Evolutionary conservation across 805 yeast species (phyloP).

Genomic region (Saccharomycopsis babjevae): DNA sequence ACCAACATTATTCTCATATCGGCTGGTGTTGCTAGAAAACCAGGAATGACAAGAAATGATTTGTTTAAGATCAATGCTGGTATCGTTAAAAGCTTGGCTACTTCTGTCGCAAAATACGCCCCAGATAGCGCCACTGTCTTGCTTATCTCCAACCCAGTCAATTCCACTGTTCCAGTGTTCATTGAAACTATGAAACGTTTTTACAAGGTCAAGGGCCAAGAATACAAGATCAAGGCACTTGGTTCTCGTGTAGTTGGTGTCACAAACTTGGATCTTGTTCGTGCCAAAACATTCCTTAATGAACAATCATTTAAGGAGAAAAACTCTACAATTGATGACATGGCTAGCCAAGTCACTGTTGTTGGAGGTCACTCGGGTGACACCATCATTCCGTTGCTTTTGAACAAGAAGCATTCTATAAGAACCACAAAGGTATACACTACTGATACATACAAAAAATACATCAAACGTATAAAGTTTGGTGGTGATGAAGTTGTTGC

Average conservation of each 20-base stretch:
- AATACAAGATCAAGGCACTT: constrained; percentile 24
- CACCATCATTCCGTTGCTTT: constrained; percentile 68
- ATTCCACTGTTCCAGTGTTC: constrained; percentile 76
- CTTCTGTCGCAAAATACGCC: constrained; percentile 52
- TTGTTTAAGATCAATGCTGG: constrained; percentile 76
- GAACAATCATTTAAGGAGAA: constrained; percentile 5
- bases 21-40: constrained; percentile 84
- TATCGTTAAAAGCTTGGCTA: constrained; percentile 65
- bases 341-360: constrained; percentile 42
- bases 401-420: constrained; percentile 34
- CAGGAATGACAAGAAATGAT: constrained; percentile 84
- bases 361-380: constrained; percentile 84
- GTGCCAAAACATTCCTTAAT: constrained; percentile 57
- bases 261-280: constrained; percentile 67
- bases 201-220: constrained; percentile 40
- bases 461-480: constrained; percentile 68
- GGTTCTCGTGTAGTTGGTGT: constrained; percentile 51
- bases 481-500: constrained; percentile 86
- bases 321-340: constrained; percentile 11
- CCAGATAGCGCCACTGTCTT: constrained; percentile 53
- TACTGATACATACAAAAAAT: constrained; percentile 38
- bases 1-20: constrained; percentile 83
- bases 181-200: constrained; percentile 67
- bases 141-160: constrained; percentile 73
- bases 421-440: constrained; percentile 31